phyloP scores from a whole-genome alignment of 352 stramenopile species.

The Globisporangium spiculum region DNA sequence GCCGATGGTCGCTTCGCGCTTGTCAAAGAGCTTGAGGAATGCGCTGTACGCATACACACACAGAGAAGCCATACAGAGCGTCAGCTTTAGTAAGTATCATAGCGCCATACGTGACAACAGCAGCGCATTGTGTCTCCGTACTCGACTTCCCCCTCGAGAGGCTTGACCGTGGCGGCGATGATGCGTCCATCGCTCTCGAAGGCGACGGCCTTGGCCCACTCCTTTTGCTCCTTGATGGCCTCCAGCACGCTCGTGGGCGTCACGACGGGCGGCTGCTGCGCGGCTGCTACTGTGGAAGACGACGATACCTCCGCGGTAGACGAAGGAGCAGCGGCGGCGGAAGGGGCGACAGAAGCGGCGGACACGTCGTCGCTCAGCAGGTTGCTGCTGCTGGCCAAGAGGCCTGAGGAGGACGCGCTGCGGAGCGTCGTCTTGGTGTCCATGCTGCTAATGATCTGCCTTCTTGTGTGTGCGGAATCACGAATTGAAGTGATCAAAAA shows the following conservation, averaged over 20 bases:
- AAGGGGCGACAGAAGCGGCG: not conserved
- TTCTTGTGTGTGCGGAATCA: not conserved
- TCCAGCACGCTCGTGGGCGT: conserved; percentile 51
- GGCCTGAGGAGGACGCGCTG: conserved; percentile 16
- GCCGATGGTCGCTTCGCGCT: conserved; percentile 74
- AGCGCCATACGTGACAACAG: not conserved
- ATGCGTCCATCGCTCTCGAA: conserved; percentile 61
- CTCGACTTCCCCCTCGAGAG: conserved; percentile 59
- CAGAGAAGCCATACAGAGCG: conserved; percentile 9
- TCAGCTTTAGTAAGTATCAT: not conserved
- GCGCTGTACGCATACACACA: conserved; percentile 23
- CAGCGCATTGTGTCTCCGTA: conserved; percentile 18
- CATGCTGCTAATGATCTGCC: conserved; percentile 9
- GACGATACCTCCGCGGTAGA: not conserved
- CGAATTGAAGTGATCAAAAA: conserved; percentile 7
- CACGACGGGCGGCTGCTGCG: conserved; percentile 18
- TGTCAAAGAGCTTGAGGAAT: conserved; percentile 68
- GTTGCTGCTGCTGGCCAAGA: conserved; percentile 21
- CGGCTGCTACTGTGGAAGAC: conserved; percentile 4
- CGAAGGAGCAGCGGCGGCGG: not conserved
- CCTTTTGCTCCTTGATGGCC: conserved; percentile 50
- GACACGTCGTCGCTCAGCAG: conserved; percentile 18
- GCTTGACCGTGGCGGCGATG: conserved; percentile 53
- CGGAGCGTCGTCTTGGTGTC: conserved; percentile 17
- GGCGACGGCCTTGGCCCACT: conserved; percentile 62